Percentiles rank a stretch among this genome's conserved stretches.
Evolutionary conservation across 345 rosid species (phyloP).

Genomic region (Salix caprea): DNA sequence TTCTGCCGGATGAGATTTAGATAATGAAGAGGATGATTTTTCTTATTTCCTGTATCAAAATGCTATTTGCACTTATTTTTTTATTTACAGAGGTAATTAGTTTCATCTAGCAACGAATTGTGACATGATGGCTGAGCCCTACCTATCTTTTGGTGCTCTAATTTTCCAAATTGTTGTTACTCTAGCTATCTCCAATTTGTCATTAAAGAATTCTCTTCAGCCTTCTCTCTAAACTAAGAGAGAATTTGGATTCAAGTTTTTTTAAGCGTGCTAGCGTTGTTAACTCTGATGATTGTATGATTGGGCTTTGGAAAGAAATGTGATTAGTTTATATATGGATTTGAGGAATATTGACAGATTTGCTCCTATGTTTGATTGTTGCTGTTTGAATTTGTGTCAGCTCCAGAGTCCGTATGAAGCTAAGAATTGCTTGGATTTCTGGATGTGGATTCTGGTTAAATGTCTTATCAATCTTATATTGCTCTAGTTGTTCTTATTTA

Average conservation of each 20-base stretch:
- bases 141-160: not conserved
- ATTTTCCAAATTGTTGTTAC: not conserved
- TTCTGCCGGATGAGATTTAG: not conserved
- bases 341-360: not conserved
- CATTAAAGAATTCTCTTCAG: not conserved
- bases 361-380: not conserved
- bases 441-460: not conserved
- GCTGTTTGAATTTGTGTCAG: not conserved
- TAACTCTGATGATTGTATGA: not conserved
- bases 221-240: not conserved
- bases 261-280: not conserved
- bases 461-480: not conserved
- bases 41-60: not conserved
- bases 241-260: not conserved
- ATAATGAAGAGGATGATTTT: not conserved
- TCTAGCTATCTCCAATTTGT: not conserved
- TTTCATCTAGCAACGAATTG: not conserved
- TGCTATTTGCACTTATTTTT: not conserved
- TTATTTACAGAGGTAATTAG: not conserved
- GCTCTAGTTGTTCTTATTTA: not conserved
- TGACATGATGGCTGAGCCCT: not conserved
- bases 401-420: no score
- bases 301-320: no score
- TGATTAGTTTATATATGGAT: no score
- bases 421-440: not conserved